These are phyloP conservation scores for Chlamydomonas incerta DNA, from an alignment of 139 green algal genomes.

Conservation along the genomic window DNA sequence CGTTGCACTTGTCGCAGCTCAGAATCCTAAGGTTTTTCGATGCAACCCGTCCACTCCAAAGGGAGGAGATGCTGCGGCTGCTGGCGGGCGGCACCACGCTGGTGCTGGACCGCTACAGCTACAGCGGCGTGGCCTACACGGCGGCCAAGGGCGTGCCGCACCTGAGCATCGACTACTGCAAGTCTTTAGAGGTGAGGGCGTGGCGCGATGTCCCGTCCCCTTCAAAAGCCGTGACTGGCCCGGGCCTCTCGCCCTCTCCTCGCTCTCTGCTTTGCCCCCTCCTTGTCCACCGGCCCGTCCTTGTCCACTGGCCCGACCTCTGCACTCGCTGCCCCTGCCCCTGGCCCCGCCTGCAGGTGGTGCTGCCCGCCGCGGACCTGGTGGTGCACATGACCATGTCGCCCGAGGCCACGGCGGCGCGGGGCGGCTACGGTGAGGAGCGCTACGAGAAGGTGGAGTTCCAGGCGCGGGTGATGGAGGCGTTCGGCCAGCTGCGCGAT, in stretches of 20 bases:
- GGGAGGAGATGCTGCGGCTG: conserved; percentile 67
- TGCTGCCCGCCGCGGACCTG: conserved; percentile 88
- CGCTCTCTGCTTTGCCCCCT: no score
- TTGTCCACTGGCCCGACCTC: no score
- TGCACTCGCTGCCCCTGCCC: no score
- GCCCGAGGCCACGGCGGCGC: conserved; percentile 66
- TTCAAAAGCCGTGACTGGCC: no score
- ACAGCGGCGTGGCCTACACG: conserved; percentile 91
- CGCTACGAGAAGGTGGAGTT: conserved; percentile 88
- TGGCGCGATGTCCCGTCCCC: no score
- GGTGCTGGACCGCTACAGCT: conserved; percentile 95
- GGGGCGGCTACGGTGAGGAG: conserved; percentile 92
- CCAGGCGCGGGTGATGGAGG: conserved; percentile 55
- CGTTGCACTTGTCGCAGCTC: no score
- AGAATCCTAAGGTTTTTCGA: no score
- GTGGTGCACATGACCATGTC: conserved; percentile 87
- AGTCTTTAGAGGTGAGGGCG: not conserved
- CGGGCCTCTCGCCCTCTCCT: not conserved
- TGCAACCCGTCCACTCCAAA: conserved; percentile 43
- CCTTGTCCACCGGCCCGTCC: no score
- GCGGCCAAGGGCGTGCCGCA: conserved; percentile 82
- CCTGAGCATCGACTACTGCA: conserved; percentile 1
- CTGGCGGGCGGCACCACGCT: conserved; percentile 86
- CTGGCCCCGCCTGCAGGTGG: conserved; percentile 54
- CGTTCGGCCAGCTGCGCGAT: conserved; percentile 26